Base-by-base conservation (phyloP, 2,329 filamentous ascomycete species). In the Cercospora sojina region DNA sequence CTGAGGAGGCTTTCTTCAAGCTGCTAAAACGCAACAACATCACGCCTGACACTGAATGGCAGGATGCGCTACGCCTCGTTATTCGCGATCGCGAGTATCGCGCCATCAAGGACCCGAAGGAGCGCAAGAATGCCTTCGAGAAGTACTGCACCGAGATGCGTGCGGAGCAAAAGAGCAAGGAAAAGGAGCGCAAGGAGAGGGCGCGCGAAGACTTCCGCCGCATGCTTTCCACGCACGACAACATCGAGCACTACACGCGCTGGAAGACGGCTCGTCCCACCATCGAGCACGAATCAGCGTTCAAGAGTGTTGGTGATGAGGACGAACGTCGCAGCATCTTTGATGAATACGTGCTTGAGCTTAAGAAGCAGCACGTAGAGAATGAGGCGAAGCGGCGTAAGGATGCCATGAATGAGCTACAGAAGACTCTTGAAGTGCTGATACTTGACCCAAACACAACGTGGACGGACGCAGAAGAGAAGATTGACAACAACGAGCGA, bases 251-350 rank as follows among this genome's bases (percentile, higher is more conserved):
- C 78, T 97, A 96, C 79, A 97, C 94, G 49, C 90, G 93, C 68
- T 99, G 95, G 95, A 96, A 93, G 85, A 97, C 92, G 16, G 95
- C 94, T 62, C 89, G 92, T 59, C 92, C 93, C 9, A 96, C 97
- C 70, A 92, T 99, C 69, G 92, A 98, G 79, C 91, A 91, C 59
- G 95, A 99, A 83, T 95, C 92, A 57, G 95, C 96, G 67, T 99
- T 98, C 82, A 90, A 93, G 73, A 94, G 93, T 31, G 94, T 93
- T 51, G 91, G 90, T 71, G 91, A 90, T 73, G 95, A 99, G 73
- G 85, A 87, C 65, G 95, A 98, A 82, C 90, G 93, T 64, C 90
- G 91, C 68, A 90, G 93, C 77, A 85, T 99, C 58, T 99, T 97
- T 74, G 91, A 96, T 75, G 95, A 98, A 78, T 99, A 99, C 80